Evolutionary conservation across 2,329 filamentous ascomycete genomes (phyloP), one percentile per base, ranked within the genome.

Genomic region (Trichophyton equinum): DNA sequence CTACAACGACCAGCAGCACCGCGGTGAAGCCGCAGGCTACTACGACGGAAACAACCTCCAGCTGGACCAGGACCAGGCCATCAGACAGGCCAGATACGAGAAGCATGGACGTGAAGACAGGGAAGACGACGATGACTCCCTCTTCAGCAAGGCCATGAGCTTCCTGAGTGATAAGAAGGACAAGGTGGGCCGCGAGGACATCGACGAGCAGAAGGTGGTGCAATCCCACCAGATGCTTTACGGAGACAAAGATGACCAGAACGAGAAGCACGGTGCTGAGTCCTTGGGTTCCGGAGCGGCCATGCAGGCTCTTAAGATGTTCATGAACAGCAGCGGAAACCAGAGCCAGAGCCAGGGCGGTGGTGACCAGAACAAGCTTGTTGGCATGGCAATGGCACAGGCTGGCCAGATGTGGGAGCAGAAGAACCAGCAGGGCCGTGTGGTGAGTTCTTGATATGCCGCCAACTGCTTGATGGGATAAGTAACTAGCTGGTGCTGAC

Each of bases 371-470:
- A 89, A 86, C 72, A 82, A 86, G 64, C 89, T 96, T 69, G 82
- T 96, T 64, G 88, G 87, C 3, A 78, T 95, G 72, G 91, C 91
- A 49, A 91, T 96, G 89, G 84, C 82, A 7, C 87, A 96, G 77
- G 91, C 90, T 38, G 86, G 85, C 69, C 91, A 91, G 79, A 78
- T 91, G 63, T 86, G 84, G 71, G 82, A 85, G 67, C 72, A 85
- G 74, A 82, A 85, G 74, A 74, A 74, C 62, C 71, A 73, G 11
- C 73, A 78, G 68, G 84, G 82, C 20, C 82, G 81, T 65, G 79
- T 79, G 63, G 78, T 81, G 67, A 57, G 44, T 60, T 25, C 30
- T 61, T 30, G 1, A 30, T 30, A 7, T 7, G 27, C 27, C 27
- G 27, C 5, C 13, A 46, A 38, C 11, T 58, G 1, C 20, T 25